Base-by-base conservation (phyloP, 2,329 filamentous ascomycete genomes). In the Pseudocercospora macadamiae region DNA sequence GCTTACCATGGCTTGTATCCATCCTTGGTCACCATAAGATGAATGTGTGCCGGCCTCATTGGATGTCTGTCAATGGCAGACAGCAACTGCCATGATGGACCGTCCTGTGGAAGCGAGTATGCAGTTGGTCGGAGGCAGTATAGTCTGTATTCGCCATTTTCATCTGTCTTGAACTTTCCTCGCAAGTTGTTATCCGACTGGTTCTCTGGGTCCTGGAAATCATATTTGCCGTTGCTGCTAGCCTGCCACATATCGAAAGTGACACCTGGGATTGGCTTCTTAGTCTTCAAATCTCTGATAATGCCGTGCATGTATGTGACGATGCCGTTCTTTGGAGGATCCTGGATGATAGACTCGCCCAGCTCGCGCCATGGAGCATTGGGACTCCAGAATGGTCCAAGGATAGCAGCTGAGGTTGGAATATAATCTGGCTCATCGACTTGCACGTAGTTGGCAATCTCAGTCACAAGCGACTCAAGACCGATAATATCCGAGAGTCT, bases 221-320 rank as follows among this genome's bases (percentile, higher is more conserved):
- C 71, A 79, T 91, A 91, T 72, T 87, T 86, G 73, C 88, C 88
- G 77, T 90, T 91, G 74, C 86, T 80, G 65, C 84, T 88, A 51
- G 89, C 88, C 73, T 91, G 87, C 89, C 89, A 91, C 79, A 91
- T 88, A 72, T 91, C 89, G 68, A 91, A 85, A 64, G 89, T 86
- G 66, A 88, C 88, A 68, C 81, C 79, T 55, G 81, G 82, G 68
- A 91, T 86, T 62, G 85, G 85, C 76, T 71, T 82, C 70, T 85
- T 84, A 59, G 87, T 89, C 63, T 83, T 78, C 65, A 87, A 78
- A 70, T 90, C 86, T 49, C 75, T 81, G 70, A 91, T 82, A 47
- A 81, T 78, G 66, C 89, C 89, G 79, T 90, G 87, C 85, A 91
- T 89, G 66, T 82, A 80, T 53, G 83, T 83, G 53, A 85, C 77